Evolutionary conservation across 108 stramenopile species (phyloP).

Genomic region (Fragilaria radians): DNA sequence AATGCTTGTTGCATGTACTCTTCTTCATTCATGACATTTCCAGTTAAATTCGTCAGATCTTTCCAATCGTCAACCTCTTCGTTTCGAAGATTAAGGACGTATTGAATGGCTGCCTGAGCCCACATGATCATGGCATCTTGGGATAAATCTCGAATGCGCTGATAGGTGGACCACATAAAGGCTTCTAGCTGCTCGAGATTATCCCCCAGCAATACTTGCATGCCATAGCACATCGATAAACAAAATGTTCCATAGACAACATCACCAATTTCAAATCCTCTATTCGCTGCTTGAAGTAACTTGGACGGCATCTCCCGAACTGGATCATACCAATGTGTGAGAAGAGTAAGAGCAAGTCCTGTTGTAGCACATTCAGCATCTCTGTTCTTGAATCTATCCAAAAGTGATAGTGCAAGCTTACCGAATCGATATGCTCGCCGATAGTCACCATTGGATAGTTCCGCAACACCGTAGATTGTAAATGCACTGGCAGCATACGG

Average conservation of each 20-base stretch:
- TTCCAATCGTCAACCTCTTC: background rate
- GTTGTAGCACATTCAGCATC: constrained; percentile 1
- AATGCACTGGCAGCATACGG: background rate
- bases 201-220: background rate
- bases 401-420: background rate
- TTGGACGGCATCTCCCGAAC: background rate
- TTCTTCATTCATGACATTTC: background rate
- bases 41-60: background rate
- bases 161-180: background rate
- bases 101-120: background rate
- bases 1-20: background rate
- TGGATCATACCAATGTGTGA: background rate
- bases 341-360: background rate
- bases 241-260: background rate
- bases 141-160: background rate
- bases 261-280: background rate
- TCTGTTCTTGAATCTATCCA: background rate
- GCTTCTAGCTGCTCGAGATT: constrained; percentile 1
- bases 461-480: background rate
- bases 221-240: background rate
- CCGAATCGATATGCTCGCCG: background rate
- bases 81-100: background rate
- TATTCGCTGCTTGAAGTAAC: background rate
- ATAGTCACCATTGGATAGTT: background rate
- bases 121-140: background rate